phyloP scores from a whole-genome alignment of 805 yeast species.

The Wickerhamiella azymoides region DNA sequence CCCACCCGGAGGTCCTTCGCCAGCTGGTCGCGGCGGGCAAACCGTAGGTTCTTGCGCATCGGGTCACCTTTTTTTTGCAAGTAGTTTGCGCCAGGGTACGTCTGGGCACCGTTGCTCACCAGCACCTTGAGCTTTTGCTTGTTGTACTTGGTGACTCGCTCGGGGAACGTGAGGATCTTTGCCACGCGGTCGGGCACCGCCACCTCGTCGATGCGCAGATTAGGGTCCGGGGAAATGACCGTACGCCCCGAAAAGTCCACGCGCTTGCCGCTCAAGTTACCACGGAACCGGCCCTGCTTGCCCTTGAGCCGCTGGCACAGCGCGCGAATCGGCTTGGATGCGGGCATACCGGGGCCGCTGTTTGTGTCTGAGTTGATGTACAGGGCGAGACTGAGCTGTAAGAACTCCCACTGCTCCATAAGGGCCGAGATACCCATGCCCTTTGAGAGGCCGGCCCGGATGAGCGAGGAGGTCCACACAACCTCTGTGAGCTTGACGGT shows the following conservation, averaged over 20 bases:
- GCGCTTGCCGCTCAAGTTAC: conserved; percentile 94
- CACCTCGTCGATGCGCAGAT: conserved; percentile 85
- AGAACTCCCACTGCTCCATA: conserved; percentile 98
- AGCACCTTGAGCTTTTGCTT: conserved; percentile 59
- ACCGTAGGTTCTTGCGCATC: conserved; percentile 66
- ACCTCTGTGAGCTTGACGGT: conserved; percentile 93
- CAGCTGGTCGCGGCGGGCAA: conserved; percentile 67
- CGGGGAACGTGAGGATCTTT: conserved; percentile 90
- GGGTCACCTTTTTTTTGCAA: conserved; percentile 62
- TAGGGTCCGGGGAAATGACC: conserved; percentile 97
- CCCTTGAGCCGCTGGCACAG: conserved; percentile 96
- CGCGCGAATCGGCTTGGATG: conserved; percentile 75
- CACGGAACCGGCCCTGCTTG: conserved; percentile 97
- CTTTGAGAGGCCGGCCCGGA: conserved; percentile 86
- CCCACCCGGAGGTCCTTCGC: conserved; percentile 72
- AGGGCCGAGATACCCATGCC: conserved; percentile 85
- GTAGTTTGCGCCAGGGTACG: conserved; percentile 95
- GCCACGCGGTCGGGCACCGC: conserved; percentile 98
- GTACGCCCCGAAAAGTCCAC: conserved; percentile 98
- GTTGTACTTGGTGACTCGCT: conserved; percentile 81
- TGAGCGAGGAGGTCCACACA: conserved; percentile 91
- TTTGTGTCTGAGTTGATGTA: conserved; percentile 95
- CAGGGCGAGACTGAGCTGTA: conserved; percentile 92
- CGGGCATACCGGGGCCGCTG: conserved; percentile 31
- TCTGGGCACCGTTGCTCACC: conserved; percentile 70